phyloP scores from a whole-genome alignment of 73 alveolate species.

The Paramecium sexaurelia region DNA sequence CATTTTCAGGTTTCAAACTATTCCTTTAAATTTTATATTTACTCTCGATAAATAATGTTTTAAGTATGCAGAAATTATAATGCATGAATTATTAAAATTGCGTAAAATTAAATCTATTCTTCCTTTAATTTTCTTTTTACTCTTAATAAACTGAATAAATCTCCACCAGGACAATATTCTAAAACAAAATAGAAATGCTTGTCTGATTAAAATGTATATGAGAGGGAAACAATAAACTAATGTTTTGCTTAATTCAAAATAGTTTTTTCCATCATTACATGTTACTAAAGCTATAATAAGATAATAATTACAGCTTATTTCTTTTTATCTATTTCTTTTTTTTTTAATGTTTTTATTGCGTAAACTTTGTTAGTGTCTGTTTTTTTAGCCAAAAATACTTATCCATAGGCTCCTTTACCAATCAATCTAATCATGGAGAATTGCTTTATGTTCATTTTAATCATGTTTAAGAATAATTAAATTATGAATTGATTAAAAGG shows the following conservation, averaged over 20 bases:
- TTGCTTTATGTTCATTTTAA: neutral
- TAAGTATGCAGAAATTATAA: conserved; percentile 83
- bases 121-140: conserved; percentile 74
- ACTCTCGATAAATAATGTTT: conserved; percentile 87
- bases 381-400: conserved; percentile 62
- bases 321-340: conserved; percentile 3
- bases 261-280: conserved; percentile 92
- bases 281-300: conserved; percentile 41
- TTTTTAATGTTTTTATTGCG: conserved; percentile 59
- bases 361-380: neutral
- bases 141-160: conserved; percentile 72
- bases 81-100: conserved; percentile 81
- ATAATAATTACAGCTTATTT: conserved; percentile 26
- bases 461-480: neutral
- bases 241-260: conserved; percentile 83
- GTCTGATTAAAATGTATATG: conserved; percentile 91
- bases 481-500: neutral
- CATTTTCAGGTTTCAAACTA: conserved; percentile 91
- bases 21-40: conserved; percentile 61
- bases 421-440: conserved; percentile 15
- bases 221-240: conserved; percentile 92
- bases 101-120: conserved; percentile 80
- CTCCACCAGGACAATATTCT: conserved; percentile 93
- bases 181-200: conserved; percentile 83
- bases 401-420: conserved; percentile 68